Evolutionary conservation across 192 early-diverging fungal species (phyloP).

Genomic region (Lunasporangiospora selenospora): DNA sequence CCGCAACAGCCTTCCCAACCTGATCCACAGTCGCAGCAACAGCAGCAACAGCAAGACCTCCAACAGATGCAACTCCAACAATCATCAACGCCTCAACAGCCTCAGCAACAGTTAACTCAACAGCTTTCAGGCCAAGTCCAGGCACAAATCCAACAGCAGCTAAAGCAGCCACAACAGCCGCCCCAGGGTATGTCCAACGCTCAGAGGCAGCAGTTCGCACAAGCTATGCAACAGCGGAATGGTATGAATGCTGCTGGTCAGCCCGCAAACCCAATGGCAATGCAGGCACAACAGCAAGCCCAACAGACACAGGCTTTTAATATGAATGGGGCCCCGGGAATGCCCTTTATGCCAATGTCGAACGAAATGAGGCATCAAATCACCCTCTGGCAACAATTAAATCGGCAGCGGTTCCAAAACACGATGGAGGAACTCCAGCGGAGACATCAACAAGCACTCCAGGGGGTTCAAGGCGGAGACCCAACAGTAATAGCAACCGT

Average conservation of each 20-base stretch:
- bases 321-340: neutral
- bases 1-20: too few species aligned
- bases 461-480: conserved; percentile 33
- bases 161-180: conserved; percentile 8
- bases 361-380: conserved; percentile 44
- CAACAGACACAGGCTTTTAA: neutral
- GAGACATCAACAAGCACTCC: conserved; percentile 35
- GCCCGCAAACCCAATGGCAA: neutral
- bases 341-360: conserved; percentile 18
- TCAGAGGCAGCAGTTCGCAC: conserved; percentile 8
- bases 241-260: conserved; percentile 5
- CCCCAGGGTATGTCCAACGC: conserved; percentile 2
- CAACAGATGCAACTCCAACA: conserved; percentile 3
- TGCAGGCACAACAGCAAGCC: conserved; percentile 2
- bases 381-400: conserved; percentile 28
- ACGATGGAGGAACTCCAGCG: conserved; percentile 36
- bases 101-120: neutral
- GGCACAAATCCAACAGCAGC: neutral
- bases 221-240: conserved; percentile 24
- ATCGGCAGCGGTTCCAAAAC: conserved; percentile 23
- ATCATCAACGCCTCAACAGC: neutral
- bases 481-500: conserved; percentile 17
- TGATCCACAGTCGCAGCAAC: neutral
- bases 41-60: neutral
- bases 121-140: too few species aligned